A percentile compares a stretch with the other conserved stretches of the same genome.
These are phyloP conservation scores for Coffea canephora DNA, from an alignment of 257 asterid genomes.

Conservation along the genomic window DNA sequence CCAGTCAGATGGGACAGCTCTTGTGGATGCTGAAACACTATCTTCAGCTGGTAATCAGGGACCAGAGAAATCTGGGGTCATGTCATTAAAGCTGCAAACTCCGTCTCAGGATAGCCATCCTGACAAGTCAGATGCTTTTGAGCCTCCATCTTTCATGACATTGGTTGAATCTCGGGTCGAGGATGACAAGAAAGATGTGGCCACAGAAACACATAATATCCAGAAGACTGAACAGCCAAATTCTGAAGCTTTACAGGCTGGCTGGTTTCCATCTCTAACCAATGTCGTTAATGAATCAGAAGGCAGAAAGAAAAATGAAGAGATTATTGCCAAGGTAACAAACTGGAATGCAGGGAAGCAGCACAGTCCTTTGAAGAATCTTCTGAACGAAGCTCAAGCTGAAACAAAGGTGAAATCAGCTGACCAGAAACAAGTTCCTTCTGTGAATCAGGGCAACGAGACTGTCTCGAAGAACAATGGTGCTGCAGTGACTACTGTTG, in stretches of 20 bases:
- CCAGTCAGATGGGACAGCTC: constrained; percentile 33
- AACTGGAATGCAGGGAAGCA: constrained; percentile 72
- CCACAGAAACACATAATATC: constrained; percentile 51
- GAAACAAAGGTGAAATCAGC: constrained; percentile 44
- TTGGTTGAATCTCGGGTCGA: constrained; percentile 45
- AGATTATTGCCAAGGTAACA: constrained; percentile 70
- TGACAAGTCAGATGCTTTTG: constrained; percentile 51
- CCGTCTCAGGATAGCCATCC: constrained; percentile 27
- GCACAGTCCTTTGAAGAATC: constrained; percentile 56
- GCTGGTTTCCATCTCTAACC: constrained; percentile 76
- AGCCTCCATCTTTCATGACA: constrained; percentile 79
- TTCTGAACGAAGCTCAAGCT: constrained; percentile 50
- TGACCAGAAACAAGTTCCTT: constrained; percentile 37
- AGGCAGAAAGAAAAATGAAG: constrained; percentile 86
- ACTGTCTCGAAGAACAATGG: constrained; percentile 34
- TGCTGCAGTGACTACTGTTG: constrained; percentile 34
- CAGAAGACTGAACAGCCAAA: constrained; percentile 39
- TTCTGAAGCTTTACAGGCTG: constrained; percentile 53
- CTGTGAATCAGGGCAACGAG: constrained; percentile 36
- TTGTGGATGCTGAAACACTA: constrained; percentile 23
- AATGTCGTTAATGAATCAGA: constrained; percentile 70
- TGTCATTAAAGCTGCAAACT: constrained; percentile 35
- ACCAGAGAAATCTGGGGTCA: constrained; percentile 39
- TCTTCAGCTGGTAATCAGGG: constrained; percentile 21
- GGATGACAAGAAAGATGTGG: constrained; percentile 25